Conservation (phyloP, 2,329 filamentous ascomycete species). For the Talaromyces atroroseus region DNA sequence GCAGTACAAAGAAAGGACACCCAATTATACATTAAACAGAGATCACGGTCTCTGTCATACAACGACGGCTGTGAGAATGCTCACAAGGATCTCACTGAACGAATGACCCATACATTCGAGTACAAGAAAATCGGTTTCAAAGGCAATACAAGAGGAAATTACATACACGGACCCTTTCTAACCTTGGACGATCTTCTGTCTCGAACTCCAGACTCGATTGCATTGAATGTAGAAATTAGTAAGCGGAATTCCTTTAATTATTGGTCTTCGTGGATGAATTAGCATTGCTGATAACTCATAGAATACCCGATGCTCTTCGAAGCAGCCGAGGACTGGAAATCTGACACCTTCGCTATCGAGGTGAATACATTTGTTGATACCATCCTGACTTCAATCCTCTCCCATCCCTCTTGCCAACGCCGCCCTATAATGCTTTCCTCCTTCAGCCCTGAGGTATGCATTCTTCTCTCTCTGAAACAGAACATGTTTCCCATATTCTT, state of each 20-base stretch:
- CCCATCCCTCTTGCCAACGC: slow-evolving; percentile 20
- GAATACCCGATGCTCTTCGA: slow-evolving; percentile 40
- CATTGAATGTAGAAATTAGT: slow-evolving; percentile 41
- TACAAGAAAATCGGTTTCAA: slow-evolving; percentile 35
- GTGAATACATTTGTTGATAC: slow-evolving; percentile 38
- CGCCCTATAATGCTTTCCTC: slow-evolving; percentile 30
- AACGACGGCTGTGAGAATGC: not conserved
- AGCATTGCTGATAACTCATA: slow-evolving; percentile 15
- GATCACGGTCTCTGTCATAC: not conserved
- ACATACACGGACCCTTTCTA: slow-evolving; percentile 34
- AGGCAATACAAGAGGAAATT: slow-evolving; percentile 32
- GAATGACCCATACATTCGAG: slow-evolving; percentile 37
- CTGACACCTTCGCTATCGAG: slow-evolving; percentile 33
- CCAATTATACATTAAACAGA: slow-evolving; percentile 4
- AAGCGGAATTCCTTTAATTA: slow-evolving; percentile 12
- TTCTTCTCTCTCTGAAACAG: slow-evolving; percentile 22
- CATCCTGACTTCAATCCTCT: slow-evolving; percentile 22
- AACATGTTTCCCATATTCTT: slow-evolving; percentile 22
- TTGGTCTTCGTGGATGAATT: not conserved
- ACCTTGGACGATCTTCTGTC: slow-evolving; percentile 36
- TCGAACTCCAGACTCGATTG: slow-evolving; percentile 30
- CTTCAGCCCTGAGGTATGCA: slow-evolving; percentile 26
- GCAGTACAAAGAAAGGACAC: not conserved
- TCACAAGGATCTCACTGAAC: slow-evolving; percentile 15
- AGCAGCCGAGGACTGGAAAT: slow-evolving; percentile 25